A percentile compares a stretch with the other conserved stretches of the same genome.
Evolutionary conservation across 176 grass and related monocot genomes (phyloP).

Genomic region (Luzula sylvatica): DNA sequence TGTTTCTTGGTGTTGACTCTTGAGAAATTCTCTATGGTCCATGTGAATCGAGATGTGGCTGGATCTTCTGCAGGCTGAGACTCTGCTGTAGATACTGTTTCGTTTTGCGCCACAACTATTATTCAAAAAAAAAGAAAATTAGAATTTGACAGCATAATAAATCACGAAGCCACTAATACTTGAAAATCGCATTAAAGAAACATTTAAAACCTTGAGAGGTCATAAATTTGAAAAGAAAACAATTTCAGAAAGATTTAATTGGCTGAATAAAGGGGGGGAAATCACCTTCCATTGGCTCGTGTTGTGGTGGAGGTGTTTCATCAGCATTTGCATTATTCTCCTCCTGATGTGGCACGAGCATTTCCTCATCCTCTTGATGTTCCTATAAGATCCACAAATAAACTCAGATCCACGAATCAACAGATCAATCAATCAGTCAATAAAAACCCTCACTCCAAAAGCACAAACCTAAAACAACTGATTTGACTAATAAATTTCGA

Average conservation of each 20-base stretch:
- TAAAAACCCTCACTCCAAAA: slow-evolving; percentile 6
- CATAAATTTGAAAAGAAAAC: background rate
- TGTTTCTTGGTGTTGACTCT: slow-evolving; percentile 66
- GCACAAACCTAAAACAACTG: background rate
- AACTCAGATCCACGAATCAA: slow-evolving; percentile 44
- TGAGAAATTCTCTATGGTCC: slow-evolving; percentile 75
- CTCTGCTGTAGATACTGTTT: slow-evolving; percentile 54
- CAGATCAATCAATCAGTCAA: slow-evolving; percentile 11
- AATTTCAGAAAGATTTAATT: background rate
- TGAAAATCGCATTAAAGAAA: slow-evolving; percentile 7
- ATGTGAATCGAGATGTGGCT: slow-evolving; percentile 54
- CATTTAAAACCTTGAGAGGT: too few species aligned
- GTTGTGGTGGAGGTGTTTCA: slow-evolving; percentile 5
- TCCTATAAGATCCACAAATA: slow-evolving; percentile 1
- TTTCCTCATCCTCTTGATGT: slow-evolving; percentile 76
- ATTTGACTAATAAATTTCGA: background rate
- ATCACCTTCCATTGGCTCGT: slow-evolving; percentile 88
- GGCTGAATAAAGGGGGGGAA: background rate
- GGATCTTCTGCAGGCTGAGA: slow-evolving; percentile 69
- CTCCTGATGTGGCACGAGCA: slow-evolving; percentile 68
- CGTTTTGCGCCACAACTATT: slow-evolving; percentile 48
- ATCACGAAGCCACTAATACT: slow-evolving; percentile 8
- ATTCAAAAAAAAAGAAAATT: slow-evolving; percentile 9
- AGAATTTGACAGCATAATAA: slow-evolving; percentile 13
- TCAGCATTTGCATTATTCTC: slow-evolving; percentile 38